These are phyloP conservation scores for Mucor piriformis DNA, from an alignment of 371 early-diverging fungal genomes.

Conservation along the genomic window DNA sequence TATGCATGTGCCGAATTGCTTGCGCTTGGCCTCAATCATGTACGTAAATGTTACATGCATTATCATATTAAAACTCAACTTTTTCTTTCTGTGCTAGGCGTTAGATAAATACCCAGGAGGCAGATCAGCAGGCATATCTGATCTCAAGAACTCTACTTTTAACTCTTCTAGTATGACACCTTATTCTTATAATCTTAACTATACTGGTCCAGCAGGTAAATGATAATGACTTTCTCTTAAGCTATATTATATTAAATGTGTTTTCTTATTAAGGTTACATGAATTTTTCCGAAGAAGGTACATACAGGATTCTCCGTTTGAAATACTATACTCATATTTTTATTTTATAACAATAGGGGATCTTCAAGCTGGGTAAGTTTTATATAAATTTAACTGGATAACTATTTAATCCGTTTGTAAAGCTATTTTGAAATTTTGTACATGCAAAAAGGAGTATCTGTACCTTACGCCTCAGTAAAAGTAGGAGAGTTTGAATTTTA, in stretches of 20 bases:
- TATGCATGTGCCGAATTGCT: conserved; percentile 46
- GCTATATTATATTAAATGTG: neutral
- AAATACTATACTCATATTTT: neutral
- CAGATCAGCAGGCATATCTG: conserved; percentile 30
- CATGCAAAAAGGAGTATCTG: conserved; percentile 10
- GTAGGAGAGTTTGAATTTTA: conserved; percentile 24
- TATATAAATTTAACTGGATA: neutral
- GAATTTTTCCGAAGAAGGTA: conserved; percentile 28
- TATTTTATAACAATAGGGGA: conserved; percentile 17
- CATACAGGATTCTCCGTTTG: neutral
- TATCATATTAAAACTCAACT: neutral
- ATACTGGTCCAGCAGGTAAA: conserved; percentile 50
- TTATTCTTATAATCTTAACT: conserved; percentile 39
- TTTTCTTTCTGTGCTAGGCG: conserved; percentile 33
- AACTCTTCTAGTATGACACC: conserved; percentile 44
- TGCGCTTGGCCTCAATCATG: conserved; percentile 41
- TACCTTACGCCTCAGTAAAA: conserved; percentile 27
- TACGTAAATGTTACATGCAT: neutral
- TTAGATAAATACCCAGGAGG: conserved; percentile 44
- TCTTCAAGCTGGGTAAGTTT: conserved; percentile 17
- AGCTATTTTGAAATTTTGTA: conserved; percentile 25
- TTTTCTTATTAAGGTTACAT: conserved; percentile 18
- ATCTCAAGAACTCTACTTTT: conserved; percentile 26
- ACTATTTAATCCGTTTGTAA: neutral
- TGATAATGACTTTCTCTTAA: neutral